Conservation (phyloP, 1,139 yeast species). For the Eremothecium cymbalariae region DNA sequence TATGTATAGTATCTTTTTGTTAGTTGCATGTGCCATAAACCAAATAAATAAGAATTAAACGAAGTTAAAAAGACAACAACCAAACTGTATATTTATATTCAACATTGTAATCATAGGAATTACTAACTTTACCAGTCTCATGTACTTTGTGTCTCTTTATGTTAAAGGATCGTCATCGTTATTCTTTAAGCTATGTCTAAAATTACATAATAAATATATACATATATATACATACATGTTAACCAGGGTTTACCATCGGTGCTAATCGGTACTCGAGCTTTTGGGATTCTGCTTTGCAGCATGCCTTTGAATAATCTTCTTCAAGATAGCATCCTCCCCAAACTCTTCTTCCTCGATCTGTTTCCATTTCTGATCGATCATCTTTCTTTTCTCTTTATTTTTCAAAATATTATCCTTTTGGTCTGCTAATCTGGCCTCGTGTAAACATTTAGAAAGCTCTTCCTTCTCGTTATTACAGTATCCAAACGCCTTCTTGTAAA, state of each 20-base stretch:
- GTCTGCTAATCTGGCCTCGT: constrained; percentile 62
- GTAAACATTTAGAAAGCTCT: constrained; percentile 69
- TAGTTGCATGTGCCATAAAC: too few species aligned
- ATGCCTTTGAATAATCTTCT: constrained; percentile 51
- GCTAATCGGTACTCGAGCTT: too few species aligned
- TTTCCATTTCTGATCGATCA: constrained; percentile 49
- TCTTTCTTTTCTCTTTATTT: constrained; percentile 50
- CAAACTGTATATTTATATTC: too few species aligned
- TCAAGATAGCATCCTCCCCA: constrained; percentile 68
- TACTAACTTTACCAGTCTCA: too few species aligned
- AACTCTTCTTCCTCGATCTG: constrained; percentile 66
- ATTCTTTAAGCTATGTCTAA: constrained; percentile 11
- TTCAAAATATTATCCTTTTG: constrained; percentile 54
- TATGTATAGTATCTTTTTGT: too few species aligned
- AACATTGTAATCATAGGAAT: too few species aligned
- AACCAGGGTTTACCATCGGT: constrained; percentile 7
- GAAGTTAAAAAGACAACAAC: too few species aligned
- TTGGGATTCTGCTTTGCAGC: constrained; percentile 19
- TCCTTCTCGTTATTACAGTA: constrained; percentile 79
- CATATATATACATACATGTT: constrained; percentile 6
- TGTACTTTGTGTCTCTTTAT: too few species aligned
- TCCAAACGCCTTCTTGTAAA: constrained; percentile 69
- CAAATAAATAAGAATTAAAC: too few species aligned
- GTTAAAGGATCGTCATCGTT: too few species aligned
- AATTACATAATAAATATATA: constrained; percentile 13